A percentile compares a stretch with the other conserved stretches of the same genome.
Conservation (phyloP, 768 basidiomycete genomes). For the Roridomyces roridus region DNA sequence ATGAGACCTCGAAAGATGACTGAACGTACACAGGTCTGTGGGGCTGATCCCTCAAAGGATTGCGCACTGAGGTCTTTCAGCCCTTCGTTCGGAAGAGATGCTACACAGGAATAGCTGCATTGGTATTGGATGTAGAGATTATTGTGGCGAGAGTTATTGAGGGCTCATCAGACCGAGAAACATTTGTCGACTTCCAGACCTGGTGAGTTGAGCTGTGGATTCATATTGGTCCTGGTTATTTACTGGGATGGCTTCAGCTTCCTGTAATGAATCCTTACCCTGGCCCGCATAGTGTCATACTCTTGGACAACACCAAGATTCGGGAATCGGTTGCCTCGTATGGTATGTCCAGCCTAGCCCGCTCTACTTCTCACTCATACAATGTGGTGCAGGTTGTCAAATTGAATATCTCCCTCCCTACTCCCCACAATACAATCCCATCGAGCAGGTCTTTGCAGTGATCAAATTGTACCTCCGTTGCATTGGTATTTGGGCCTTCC, state of each 20-base stretch:
- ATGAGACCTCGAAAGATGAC: slow-evolving; percentile 36
- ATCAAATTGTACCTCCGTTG: too few relatives aligned
- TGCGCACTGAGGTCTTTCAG: slow-evolving; percentile 22
- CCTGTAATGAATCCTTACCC: slow-evolving; percentile 27
- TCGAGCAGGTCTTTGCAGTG: too few relatives aligned
- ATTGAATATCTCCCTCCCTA: too few relatives aligned
- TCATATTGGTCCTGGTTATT: background rate
- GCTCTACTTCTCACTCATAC: too few relatives aligned
- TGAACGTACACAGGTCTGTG: slow-evolving; percentile 25
- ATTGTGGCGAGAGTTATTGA: slow-evolving; percentile 26
- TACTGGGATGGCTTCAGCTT: too few relatives aligned
- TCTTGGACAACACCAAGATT: slow-evolving; percentile 35
- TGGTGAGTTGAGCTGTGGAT: slow-evolving; percentile 18
- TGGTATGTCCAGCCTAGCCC: too few relatives aligned
- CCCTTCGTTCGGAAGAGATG: slow-evolving; percentile 26
- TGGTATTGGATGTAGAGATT: slow-evolving; percentile 32
- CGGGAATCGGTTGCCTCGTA: too few relatives aligned
- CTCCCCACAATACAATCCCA: too few relatives aligned
- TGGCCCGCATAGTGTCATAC: slow-evolving; percentile 25
- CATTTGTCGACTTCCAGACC: slow-evolving; percentile 23
- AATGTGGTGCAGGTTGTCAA: too few relatives aligned
- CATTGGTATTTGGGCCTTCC: too few relatives aligned
- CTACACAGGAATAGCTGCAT: slow-evolving; percentile 25
- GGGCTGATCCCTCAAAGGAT: slow-evolving; percentile 24
- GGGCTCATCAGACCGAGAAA: slow-evolving; percentile 23